Evolutionary conservation across 805 yeast species (phyloP), one percentile per base, ranked within the genome.

Genomic region (Starmerella potacharoeniae): DNA sequence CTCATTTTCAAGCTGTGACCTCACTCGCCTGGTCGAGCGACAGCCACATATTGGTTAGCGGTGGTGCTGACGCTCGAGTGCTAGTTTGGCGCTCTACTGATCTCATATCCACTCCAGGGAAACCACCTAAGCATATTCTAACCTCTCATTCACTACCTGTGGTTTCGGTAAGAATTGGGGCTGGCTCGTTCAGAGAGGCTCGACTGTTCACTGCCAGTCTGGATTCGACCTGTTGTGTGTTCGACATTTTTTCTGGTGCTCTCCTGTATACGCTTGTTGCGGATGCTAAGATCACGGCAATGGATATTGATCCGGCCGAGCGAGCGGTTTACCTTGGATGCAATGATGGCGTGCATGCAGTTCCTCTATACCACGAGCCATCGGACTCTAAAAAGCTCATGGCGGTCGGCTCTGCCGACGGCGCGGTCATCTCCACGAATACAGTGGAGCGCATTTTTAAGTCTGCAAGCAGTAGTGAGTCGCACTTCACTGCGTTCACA

Each of bases 21-120:
- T 75, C 74, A 35, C 66, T 91, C 37, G 75, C 74, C 59, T 80
- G 85, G 62, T 71, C 85, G 0, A 59, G 70, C 11, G 85, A 88
- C 64, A 84, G 83, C 1, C 77, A 81, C 28, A 82, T 78, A 55
- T 65, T 91, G 44, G 76, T 85, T 6, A 78, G 90, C 5, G 86
- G 84, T n/a, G 87, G 95, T 61, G 75, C 75, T 43, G 98, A 91
- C 71, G 81, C 95, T 1, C 75, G 96, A 58, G 76, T 84, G 14
- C 74, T 83, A 30, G 77, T 85, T 4, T 90, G 95, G 95, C 78
- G 77, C 58, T 71, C 83, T 0, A 59, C 73, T 17, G 95, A 87
- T 61, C 71, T 90, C 49, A 70, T 82, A 37, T 59, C 66, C 1
- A 66, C 67, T 0, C 65, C 66, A 3, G 73, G 71, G 16, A 68